Evolutionary conservation across 2,329 filamentous ascomycete genomes (phyloP), one percentile per base, ranked within the genome.

Genomic region (Penicillium digitatum): DNA sequence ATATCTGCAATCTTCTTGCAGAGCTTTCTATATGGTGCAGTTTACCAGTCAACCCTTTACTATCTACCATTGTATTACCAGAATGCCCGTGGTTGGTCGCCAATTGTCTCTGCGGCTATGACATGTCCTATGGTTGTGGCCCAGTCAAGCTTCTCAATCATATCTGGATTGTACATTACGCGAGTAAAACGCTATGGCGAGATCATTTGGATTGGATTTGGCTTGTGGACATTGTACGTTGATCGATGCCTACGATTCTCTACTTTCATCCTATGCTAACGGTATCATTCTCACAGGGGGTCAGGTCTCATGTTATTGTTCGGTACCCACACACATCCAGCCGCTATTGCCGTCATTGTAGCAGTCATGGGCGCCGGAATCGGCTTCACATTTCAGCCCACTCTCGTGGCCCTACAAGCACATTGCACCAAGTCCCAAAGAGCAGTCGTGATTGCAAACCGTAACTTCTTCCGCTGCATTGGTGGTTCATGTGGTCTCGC

Each of bases 11-110:
- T 88, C 57, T 72, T 87, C 45, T 38, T 78, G 3, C 82, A 87
- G 62, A 82, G 79, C 64, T 81, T 87, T 59, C 69, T 88, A 22
- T 78, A 86, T 22, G 83, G 85, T 5, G 74, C 81, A 14, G 79
- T 81, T 1, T 86, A 84, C 61, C 84, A 85, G 60, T 74, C 78
- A 2, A 79, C 79, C 54, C 69, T 86, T 1, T 87, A 85, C 68
- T 87, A 82, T 61, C 66, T 87, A 5, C 84, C 84, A 1, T 71
- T 86, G 0, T 87, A 84, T 66, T 81, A 83, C 42, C 82, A 87
- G 60, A 85, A 85, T 54, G 81, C 78, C 3, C 75, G 78, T 24
- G 71, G 73, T 27, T 73, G 72, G 63, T 72, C 71, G 3, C 72
- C 78, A 0, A 64, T 80, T 14, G 69, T 72, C 12, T 82, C 83